phyloP scores from a whole-genome alignment of 257 asterid genomes.

The Nyctanthes arbortristis region DNA sequence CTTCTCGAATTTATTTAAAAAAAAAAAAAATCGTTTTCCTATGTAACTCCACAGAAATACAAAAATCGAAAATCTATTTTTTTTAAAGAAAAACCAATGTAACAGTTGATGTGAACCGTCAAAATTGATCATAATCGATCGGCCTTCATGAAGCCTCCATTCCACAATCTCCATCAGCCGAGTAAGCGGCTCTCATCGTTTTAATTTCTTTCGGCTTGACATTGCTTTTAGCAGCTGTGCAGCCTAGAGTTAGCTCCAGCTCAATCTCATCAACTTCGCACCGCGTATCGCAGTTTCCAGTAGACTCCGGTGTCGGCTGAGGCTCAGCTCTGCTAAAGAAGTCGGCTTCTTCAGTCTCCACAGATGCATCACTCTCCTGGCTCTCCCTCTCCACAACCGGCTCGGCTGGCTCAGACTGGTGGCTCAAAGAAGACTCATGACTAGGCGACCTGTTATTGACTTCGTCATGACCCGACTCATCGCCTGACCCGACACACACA shows the following conservation, averaged over 20 bases:
- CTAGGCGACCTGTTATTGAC: slow-evolving; percentile 59
- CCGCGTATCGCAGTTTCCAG: not conserved
- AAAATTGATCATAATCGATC: slow-evolving; percentile 32
- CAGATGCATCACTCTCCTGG: slow-evolving; percentile 32
- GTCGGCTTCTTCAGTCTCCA: slow-evolving; percentile 34
- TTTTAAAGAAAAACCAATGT: no score
- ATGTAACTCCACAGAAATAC: not conserved
- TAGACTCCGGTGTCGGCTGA: slow-evolving; percentile 21
- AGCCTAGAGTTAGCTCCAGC: slow-evolving; percentile 70
- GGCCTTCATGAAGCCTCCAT: slow-evolving; percentile 41
- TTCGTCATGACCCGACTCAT: slow-evolving; percentile 34
- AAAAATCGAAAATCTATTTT: no score
- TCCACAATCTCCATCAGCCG: slow-evolving; percentile 32
- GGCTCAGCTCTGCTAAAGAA: slow-evolving; percentile 7
- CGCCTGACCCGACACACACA: slow-evolving; percentile 24
- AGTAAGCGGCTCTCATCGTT: slow-evolving; percentile 14
- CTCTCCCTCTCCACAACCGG: slow-evolving; percentile 32
- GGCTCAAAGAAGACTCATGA: slow-evolving; percentile 74
- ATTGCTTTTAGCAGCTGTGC: slow-evolving; percentile 32
- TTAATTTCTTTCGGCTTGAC: slow-evolving; percentile 25
- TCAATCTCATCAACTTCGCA: slow-evolving; percentile 45
- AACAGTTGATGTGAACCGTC: slow-evolving; percentile 37
- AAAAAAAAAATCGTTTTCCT: no score
- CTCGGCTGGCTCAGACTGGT: slow-evolving; percentile 50
- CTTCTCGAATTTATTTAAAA: no score